phyloP scores from a whole-genome alignment of 108 stramenopile genomes.

The Seminavis robusta region DNA sequence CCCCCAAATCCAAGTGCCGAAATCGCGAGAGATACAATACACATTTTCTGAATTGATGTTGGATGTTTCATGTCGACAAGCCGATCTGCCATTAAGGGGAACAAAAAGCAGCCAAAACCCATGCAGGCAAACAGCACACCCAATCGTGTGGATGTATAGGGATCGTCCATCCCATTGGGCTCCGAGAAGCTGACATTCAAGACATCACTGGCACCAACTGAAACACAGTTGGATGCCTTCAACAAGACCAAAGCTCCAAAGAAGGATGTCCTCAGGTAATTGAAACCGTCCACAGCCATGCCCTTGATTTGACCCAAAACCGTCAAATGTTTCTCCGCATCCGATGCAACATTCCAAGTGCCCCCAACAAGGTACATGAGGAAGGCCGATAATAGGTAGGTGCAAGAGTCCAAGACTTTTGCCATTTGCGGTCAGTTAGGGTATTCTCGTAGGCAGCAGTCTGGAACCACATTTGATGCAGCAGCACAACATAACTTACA shows the following conservation, averaged over 20 bases:
- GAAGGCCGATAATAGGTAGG: neutral
- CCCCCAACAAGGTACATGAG: slow-evolving; percentile 21
- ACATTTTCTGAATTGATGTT: slow-evolving; percentile 42
- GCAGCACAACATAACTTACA: neutral
- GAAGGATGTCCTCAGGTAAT: slow-evolving; percentile 39
- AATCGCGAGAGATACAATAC: slow-evolving; percentile 37
- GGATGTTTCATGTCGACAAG: slow-evolving; percentile 44
- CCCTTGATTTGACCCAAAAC: slow-evolving; percentile 9
- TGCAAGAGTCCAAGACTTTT: too few species aligned
- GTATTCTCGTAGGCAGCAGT: neutral
- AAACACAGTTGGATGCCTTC: slow-evolving; percentile 41
- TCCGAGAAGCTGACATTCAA: slow-evolving; percentile 65
- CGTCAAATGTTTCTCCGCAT: slow-evolving; percentile 4
- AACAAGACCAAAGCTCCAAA: slow-evolving; percentile 52
- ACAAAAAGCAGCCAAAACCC: slow-evolving; percentile 64
- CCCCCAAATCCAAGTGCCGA: slow-evolving; percentile 33
- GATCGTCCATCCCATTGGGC: neutral
- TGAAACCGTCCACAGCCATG: slow-evolving; percentile 42
- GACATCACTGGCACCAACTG: slow-evolving; percentile 53
- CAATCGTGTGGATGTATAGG: slow-evolving; percentile 27
- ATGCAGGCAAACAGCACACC: slow-evolving; percentile 58
- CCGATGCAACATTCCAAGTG: slow-evolving; percentile 10
- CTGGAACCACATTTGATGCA: neutral
- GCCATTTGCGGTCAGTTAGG: neutral
- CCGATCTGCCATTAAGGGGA: slow-evolving; percentile 43